Conservation (phyloP, 257 asterid genomes). For the Solanum pennellii region DNA sequence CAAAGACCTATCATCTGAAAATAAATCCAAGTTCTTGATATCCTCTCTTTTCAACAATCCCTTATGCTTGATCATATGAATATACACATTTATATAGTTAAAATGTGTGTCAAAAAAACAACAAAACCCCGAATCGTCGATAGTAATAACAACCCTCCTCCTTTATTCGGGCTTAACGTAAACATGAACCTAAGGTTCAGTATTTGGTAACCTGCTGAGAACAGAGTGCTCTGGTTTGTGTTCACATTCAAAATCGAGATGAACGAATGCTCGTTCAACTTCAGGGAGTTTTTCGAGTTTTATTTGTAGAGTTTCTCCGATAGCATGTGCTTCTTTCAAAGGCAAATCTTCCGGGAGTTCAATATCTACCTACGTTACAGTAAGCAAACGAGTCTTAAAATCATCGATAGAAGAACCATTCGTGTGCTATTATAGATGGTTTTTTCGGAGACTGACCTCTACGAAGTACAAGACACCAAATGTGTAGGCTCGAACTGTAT, state of each 20-base stretch:
- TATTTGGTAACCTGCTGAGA: slow-evolving; percentile 61
- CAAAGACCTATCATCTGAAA: neutral
- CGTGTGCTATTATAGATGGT: neutral
- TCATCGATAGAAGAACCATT: neutral
- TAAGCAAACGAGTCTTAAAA: neutral
- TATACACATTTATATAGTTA: neutral
- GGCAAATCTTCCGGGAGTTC: slow-evolving; percentile 84
- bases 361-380: slow-evolving; percentile 51
- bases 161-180: neutral
- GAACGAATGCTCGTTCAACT: slow-evolving; percentile 92
- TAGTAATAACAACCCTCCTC: neutral
- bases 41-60: neutral
- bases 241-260: slow-evolving; percentile 66
- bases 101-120: neutral
- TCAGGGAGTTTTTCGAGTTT: slow-evolving; percentile 80
- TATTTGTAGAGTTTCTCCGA: slow-evolving; percentile 70
- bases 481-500: slow-evolving; percentile 93
- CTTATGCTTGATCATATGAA: neutral
- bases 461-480: slow-evolving; percentile 85
- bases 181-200: slow-evolving; percentile 35
- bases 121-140: neutral
- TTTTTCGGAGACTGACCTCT: slow-evolving; percentile 43
- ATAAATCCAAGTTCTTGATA: neutral
- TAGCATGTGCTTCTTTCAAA: slow-evolving; percentile 72
- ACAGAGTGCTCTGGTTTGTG: slow-evolving; percentile 90